Conservation (phyloP, 192 early-diverging fungal species). For the Mortierella alpina region DNA sequence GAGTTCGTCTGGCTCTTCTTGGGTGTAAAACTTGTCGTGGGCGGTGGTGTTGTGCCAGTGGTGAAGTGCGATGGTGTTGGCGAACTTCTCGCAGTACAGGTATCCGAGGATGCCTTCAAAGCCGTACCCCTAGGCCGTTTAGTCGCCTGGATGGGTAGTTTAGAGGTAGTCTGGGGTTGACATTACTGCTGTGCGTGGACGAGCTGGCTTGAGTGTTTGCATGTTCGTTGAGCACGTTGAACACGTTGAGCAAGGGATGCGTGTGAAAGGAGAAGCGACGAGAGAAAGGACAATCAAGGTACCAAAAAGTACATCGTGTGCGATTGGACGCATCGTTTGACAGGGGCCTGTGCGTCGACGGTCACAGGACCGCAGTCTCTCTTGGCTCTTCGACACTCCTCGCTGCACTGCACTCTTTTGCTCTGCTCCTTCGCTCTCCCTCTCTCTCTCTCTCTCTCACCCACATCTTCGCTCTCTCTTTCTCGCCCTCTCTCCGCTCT, state of each 20-base stretch:
- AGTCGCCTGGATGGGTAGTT: conserved; percentile 8
- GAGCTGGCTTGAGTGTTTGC: too few relatives aligned
- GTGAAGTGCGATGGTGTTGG: conserved; percentile 9
- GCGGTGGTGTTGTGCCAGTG: neutral
- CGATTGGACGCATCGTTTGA: too few relatives aligned
- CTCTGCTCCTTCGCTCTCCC: neutral
- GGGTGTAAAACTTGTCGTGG: conserved; percentile 6
- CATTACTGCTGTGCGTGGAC: too few relatives aligned
- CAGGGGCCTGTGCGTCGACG: too few relatives aligned
- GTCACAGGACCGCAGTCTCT: too few relatives aligned
- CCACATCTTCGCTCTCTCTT: too few relatives aligned
- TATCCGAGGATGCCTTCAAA: conserved; percentile 27
- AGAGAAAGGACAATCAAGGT: too few relatives aligned
- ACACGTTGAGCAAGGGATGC: too few relatives aligned
- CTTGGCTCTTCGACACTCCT: neutral
- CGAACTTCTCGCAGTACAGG: conserved; percentile 9
- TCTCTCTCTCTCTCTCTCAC: neutral
- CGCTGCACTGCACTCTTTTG: too few relatives aligned
- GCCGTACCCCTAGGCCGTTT: neutral
- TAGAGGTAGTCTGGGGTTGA: conserved; percentile 2
- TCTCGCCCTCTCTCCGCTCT: neutral
- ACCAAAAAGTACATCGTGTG: too few relatives aligned
- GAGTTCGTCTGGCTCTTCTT: neutral
- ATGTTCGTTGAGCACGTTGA: too few relatives aligned
- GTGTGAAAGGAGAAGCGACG: too few relatives aligned